Percentiles rank a stretch among this genome's conserved stretches.
Evolutionary conservation across 306 rosid genomes (phyloP).

Genomic region (Dryas alaskensis): DNA sequence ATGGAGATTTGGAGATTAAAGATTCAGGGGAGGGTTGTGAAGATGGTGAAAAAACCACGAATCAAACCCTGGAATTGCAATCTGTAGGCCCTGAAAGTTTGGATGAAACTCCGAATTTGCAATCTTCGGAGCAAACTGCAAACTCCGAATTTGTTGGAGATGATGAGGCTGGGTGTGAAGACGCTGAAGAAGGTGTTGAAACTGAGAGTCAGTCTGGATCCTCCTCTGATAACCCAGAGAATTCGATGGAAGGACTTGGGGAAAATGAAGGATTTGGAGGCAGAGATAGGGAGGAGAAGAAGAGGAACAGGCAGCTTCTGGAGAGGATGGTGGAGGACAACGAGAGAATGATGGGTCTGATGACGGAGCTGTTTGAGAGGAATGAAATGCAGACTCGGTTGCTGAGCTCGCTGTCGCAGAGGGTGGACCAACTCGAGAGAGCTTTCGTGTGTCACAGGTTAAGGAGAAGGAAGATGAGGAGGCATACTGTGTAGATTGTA

Average conservation of each 20-base stretch:
- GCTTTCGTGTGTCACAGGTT: constrained; percentile 44
- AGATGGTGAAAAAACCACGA: background rate
- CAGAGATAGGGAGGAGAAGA: background rate
- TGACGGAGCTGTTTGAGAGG: constrained; percentile 46
- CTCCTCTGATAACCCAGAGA: background rate
- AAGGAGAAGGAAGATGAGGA: constrained; percentile 52
- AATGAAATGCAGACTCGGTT: constrained; percentile 51
- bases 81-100: background rate
- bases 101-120: constrained; percentile 1
- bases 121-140: background rate
- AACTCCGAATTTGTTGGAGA: no score
- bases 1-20: background rate
- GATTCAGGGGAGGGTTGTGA: background rate
- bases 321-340: constrained; percentile 60
- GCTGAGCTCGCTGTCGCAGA: constrained; percentile 48
- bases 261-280: background rate
- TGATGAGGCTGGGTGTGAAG: background rate
- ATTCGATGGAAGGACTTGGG: background rate
- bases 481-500: background rate
- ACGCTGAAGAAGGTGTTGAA: background rate
- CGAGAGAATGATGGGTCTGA: constrained; percentile 54
- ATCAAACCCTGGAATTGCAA: background rate
- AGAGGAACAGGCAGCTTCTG: constrained; percentile 30
- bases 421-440: constrained; percentile 65
- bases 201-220: constrained; percentile 17